phyloP scores from a whole-genome alignment of 2,329 filamentous ascomycete genomes.

The Aspergillus sojae region DNA sequence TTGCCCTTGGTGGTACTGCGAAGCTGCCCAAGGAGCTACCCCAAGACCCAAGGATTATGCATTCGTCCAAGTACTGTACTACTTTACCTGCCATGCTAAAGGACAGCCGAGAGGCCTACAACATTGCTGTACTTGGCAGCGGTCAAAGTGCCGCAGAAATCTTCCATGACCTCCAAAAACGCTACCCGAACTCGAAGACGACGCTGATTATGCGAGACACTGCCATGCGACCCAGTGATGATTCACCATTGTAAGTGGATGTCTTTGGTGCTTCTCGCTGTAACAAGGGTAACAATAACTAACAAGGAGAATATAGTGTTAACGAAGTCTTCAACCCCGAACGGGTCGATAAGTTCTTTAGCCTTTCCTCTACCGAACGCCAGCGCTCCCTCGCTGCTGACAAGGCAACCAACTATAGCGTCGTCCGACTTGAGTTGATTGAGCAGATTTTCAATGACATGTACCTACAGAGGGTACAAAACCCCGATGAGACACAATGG shows the following conservation, averaged over 20 bases:
- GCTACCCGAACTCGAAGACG: constrained; percentile 81
- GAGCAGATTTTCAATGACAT: constrained; percentile 85
- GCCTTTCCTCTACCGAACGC: constrained; percentile 65
- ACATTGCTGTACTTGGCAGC: constrained; percentile 81
- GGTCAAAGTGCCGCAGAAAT: constrained; percentile 96
- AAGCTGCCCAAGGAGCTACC: constrained; percentile 73
- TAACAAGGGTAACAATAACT: constrained; percentile 10
- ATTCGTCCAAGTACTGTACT: constrained; percentile 81
- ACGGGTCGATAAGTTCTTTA: constrained; percentile 75
- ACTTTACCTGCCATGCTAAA: constrained; percentile 41
- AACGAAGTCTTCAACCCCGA: constrained; percentile 96
- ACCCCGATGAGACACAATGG: constrained; percentile 73
- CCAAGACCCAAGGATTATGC: constrained; percentile 71
- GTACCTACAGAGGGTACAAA: constrained; percentile 78
- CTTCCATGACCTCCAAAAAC: constrained; percentile 80
- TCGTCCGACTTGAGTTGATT: constrained; percentile 87
- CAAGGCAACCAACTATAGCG: constrained; percentile 88
- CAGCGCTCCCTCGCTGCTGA: constrained; percentile 66
- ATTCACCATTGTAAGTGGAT: constrained; percentile 81
- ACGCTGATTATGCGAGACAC: constrained; percentile 78
- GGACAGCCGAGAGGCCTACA: constrained; percentile 55
- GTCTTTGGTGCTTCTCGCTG: neutral
- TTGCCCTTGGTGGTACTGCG: constrained; percentile 69
- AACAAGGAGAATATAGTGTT: constrained; percentile 61
- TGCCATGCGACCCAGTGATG: constrained; percentile 86